Evolutionary conservation across 495 filamentous ascomycete species (phyloP).

Genomic region (Bacidia gigantensis): DNA sequence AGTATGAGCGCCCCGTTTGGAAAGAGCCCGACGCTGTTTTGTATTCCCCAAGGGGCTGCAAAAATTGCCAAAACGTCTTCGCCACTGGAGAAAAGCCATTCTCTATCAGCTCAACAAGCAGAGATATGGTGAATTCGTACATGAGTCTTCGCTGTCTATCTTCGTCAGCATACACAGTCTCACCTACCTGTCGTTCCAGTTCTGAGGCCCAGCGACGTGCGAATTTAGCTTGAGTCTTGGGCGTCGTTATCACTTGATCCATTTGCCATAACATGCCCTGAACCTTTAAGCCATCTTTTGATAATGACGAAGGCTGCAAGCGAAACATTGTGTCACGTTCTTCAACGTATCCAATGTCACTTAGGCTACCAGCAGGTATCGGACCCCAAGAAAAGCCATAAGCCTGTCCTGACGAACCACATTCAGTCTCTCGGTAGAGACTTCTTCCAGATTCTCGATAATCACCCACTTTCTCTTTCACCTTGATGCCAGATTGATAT

Average conservation of each 20-base stretch:
- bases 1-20: neutral
- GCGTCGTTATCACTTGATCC: neutral
- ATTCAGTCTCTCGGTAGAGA: neutral
- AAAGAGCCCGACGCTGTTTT: neutral
- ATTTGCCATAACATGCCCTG: slow-evolving; percentile 3
- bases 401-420: neutral
- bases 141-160: slow-evolving; percentile 2
- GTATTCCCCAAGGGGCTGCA: slow-evolving; percentile 1
- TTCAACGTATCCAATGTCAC: slow-evolving; percentile 3
- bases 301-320: slow-evolving; percentile 3
- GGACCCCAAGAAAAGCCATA: slow-evolving; percentile 10
- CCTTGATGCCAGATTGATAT: neutral
- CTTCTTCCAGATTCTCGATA: neutral
- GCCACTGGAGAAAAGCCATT: neutral
- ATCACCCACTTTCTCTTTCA: neutral
- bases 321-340: neutral
- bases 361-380: neutral
- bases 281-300: slow-evolving; percentile 1
- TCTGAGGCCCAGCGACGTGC: neutral
- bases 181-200: neutral
- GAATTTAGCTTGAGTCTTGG: neutral
- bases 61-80: slow-evolving; percentile 6
- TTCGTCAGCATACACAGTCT: neutral
- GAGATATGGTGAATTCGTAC: neutral
- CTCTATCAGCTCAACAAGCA: neutral